Evolutionary conservation across 345 rosid genomes (phyloP).

Genomic region (Turritis glabra): DNA sequence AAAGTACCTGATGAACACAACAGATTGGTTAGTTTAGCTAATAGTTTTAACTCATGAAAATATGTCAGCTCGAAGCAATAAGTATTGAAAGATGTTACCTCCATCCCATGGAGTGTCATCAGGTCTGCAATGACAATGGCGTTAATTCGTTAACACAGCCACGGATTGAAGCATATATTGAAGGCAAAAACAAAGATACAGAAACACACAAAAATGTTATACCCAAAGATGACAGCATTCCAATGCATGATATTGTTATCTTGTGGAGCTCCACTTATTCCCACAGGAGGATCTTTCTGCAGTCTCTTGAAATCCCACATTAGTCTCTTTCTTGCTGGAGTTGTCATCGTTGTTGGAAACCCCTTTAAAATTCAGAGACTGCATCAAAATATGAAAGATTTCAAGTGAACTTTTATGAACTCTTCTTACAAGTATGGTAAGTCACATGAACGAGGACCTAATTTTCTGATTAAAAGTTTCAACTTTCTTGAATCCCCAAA

Average conservation of each 20-base stretch:
- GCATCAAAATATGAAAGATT: background rate
- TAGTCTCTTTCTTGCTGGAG: conserved; percentile 61
- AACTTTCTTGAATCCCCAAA: background rate
- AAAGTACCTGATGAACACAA: conserved; percentile 58
- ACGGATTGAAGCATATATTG: conserved; percentile 1
- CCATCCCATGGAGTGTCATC: conserved; percentile 89
- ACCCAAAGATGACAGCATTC: conserved; percentile 68
- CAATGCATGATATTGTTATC: conserved; percentile 64
- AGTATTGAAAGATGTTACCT: conserved; percentile 46
- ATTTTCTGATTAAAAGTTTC: background rate
- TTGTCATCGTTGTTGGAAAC: conserved; percentile 44
- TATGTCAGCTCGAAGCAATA: background rate
- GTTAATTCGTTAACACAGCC: background rate
- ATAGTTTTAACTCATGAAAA: background rate
- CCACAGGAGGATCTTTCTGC: conserved; percentile 62
- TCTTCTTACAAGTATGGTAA: background rate
- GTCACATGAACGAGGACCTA: background rate
- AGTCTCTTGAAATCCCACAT: conserved; percentile 69
- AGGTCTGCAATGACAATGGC: conserved; percentile 55
- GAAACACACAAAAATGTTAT: background rate
- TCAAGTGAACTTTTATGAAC: background rate
- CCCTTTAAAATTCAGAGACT: background rate
- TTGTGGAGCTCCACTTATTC: conserved; percentile 60
- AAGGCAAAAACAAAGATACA: background rate
- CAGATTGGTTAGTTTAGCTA: background rate